phyloP scores from a whole-genome alignment of 768 basidiomycete genomes.

The Suillus plorans region DNA sequence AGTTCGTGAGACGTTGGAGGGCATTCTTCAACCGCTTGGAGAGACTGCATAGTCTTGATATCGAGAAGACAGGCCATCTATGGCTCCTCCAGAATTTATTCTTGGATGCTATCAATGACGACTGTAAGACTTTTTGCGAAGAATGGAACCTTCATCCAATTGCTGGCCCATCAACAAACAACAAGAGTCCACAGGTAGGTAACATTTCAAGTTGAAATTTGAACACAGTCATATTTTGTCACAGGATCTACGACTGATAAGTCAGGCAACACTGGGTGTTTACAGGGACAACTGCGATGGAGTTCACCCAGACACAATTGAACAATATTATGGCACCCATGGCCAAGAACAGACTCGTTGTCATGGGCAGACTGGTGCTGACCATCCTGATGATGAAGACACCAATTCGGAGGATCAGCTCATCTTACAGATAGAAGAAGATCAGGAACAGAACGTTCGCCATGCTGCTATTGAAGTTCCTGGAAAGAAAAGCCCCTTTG shows the following conservation, averaged over 20 bases:
- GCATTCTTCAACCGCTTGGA: slow-evolving; percentile 42
- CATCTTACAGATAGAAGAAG: slow-evolving; percentile 3
- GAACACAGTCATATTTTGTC: background rate
- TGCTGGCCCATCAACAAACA: slow-evolving; percentile 20
- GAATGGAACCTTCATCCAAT: slow-evolving; percentile 44
- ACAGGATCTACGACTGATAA: slow-evolving; percentile 15
- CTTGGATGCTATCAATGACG: slow-evolving; percentile 34
- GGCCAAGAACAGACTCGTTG: slow-evolving; percentile 1
- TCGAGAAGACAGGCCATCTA: slow-evolving; percentile 30
- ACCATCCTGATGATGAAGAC: slow-evolving; percentile 10
- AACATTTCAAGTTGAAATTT: background rate
- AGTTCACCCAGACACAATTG: slow-evolving; percentile 18
- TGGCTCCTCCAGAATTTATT: slow-evolving; percentile 48
- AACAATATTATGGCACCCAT: slow-evolving; percentile 16
- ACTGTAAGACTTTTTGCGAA: slow-evolving; percentile 33
- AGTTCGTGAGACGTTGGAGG: slow-evolving; percentile 41
- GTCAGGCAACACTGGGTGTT: slow-evolving; percentile 7
- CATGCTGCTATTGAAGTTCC: slow-evolving; percentile 8
- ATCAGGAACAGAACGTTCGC: slow-evolving; percentile 3
- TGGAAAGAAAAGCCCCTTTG: slow-evolving; percentile 9
- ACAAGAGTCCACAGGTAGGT: slow-evolving; percentile 20
- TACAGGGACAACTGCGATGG: slow-evolving; percentile 15
- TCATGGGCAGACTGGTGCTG: slow-evolving; percentile 13
- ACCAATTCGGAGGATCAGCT: slow-evolving; percentile 8
- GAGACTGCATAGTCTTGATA: slow-evolving; percentile 33